These are phyloP conservation scores for Xylaria acuta DNA, from an alignment of 495 filamentous ascomycete species.

Conservation along the genomic window DNA sequence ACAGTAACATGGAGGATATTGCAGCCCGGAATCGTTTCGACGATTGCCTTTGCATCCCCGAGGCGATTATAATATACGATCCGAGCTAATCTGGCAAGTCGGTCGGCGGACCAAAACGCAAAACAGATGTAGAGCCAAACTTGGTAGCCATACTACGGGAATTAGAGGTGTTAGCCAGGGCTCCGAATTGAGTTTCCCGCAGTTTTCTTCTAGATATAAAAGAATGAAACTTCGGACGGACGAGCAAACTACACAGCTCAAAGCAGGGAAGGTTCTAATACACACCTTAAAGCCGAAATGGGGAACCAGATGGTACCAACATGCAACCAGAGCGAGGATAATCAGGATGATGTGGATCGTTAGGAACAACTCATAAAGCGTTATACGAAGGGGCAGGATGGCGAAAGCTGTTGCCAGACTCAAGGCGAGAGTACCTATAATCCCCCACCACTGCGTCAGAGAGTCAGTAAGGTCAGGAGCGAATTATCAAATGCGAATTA, in stretches of 20 bases:
- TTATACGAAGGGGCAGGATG: slow-evolving; percentile 38
- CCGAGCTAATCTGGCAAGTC: slow-evolving; percentile 42
- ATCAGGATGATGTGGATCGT: slow-evolving; percentile 47
- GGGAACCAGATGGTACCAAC: slow-evolving; percentile 49
- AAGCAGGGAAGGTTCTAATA: not conserved
- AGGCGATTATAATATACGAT: slow-evolving; percentile 52
- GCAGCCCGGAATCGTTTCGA: slow-evolving; percentile 22
- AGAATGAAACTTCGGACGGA: not conserved
- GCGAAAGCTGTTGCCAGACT: slow-evolving; percentile 27
- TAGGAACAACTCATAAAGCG: slow-evolving; percentile 52
- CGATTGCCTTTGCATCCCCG: slow-evolving; percentile 50
- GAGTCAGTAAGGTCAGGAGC: slow-evolving; percentile 29
- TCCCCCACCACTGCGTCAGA: slow-evolving; percentile 40
- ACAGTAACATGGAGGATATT: slow-evolving; percentile 17
- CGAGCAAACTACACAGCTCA: no score
- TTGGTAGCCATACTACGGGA: slow-evolving; percentile 44
- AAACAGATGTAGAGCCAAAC: slow-evolving; percentile 51
- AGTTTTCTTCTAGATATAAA: not conserved
- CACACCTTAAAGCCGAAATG: slow-evolving; percentile 25
- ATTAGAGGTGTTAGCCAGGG: not conserved
- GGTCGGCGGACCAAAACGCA: slow-evolving; percentile 56
- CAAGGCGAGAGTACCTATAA: slow-evolving; percentile 43
- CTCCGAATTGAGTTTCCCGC: not conserved
- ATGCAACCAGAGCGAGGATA: slow-evolving; percentile 46
- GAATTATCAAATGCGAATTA: not conserved